Evolutionary conservation across 371 early-diverging fungal species (phyloP).

Genomic region (Rhizopus sp.): DNA sequence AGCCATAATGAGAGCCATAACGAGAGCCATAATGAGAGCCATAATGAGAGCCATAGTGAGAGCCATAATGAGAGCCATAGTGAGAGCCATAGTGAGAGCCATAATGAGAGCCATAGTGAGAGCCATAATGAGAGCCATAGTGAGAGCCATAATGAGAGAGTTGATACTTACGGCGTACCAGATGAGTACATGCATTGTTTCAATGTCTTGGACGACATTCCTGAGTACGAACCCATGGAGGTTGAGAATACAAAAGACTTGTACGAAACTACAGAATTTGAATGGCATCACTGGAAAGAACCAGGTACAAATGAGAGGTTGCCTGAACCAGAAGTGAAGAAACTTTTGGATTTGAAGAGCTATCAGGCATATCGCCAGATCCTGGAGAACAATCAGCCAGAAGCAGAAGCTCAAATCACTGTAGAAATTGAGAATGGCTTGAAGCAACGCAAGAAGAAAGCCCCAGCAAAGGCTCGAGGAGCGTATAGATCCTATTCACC

Average conservation of each 20-base stretch:
- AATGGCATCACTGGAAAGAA: background rate
- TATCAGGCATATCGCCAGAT: constrained; percentile 10
- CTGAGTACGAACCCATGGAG: constrained; percentile 9
- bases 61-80: too few species aligned
- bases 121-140: too few species aligned
- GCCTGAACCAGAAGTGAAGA: constrained; percentile 10
- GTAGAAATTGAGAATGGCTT: too few species aligned
- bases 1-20: too few species aligned
- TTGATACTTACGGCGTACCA: constrained; percentile 10
- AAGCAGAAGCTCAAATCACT: background rate
- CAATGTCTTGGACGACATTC: constrained; percentile 17
- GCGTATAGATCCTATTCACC: constrained; percentile 8
- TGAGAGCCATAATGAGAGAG: too few species aligned
- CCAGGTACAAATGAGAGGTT: constrained; percentile 4
- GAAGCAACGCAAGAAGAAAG: constrained; percentile 1
- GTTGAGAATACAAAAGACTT: constrained; percentile 5
- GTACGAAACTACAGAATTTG: constrained; percentile 5
- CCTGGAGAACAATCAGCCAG: background rate
- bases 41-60: too few species aligned
- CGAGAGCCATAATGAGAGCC: too few species aligned
- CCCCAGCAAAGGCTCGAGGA: constrained; percentile 1
- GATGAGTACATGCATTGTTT: constrained; percentile 24
- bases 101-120: too few species aligned
- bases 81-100: too few species aligned
- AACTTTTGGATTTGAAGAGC: constrained; percentile 11